Evolutionary conservation across 495 filamentous ascomycete genomes (phyloP).

Genomic region (Antarctomyces pellizariae): DNA sequence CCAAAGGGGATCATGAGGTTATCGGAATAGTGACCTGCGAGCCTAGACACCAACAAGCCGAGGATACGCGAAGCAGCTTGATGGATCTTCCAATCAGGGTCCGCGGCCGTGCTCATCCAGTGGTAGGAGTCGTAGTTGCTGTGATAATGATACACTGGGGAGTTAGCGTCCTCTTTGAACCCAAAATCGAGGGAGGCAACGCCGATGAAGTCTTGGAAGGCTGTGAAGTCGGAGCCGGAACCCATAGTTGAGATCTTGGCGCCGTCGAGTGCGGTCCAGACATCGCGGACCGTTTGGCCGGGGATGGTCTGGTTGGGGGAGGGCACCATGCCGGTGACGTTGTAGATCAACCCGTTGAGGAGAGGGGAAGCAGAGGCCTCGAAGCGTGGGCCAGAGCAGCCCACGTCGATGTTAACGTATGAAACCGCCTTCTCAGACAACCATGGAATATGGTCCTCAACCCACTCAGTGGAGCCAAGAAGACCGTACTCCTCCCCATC

Average conservation of each 20-base stretch:
- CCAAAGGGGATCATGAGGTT: conserved; percentile 57
- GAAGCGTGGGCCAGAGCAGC: conserved; percentile 47
- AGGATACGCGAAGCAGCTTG: conserved; percentile 56
- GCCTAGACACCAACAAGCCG: conserved; percentile 52
- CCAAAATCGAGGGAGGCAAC: conserved; percentile 68
- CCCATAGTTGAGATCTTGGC: conserved; percentile 45
- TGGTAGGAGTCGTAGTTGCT: conserved; percentile 85
- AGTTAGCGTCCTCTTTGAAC: conserved; percentile 30
- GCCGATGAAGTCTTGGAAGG: conserved; percentile 83
- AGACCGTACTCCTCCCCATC: conserved; percentile 87
- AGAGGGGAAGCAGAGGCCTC: conserved; percentile 51
- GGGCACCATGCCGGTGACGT: conserved; percentile 40
- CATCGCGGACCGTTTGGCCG: conserved; percentile 49
- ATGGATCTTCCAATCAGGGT: conserved; percentile 71
- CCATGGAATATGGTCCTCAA: conserved; percentile 85
- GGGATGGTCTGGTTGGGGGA: conserved; percentile 67
- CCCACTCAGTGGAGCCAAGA: conserved; percentile 83
- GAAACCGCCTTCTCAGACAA: conserved; percentile 52
- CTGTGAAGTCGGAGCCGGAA: conserved; percentile 68
- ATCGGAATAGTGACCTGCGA: too few species aligned
- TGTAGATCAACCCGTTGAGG: conserved; percentile 50
- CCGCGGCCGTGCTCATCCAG: conserved; percentile 67
- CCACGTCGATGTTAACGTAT: conserved; percentile 80
- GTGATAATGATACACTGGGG: conserved; percentile 49
- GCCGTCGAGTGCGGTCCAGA: conserved; percentile 60